phyloP scores from a whole-genome alignment of 148 eudicot species.

The Camellia lanceoleosa region DNA sequence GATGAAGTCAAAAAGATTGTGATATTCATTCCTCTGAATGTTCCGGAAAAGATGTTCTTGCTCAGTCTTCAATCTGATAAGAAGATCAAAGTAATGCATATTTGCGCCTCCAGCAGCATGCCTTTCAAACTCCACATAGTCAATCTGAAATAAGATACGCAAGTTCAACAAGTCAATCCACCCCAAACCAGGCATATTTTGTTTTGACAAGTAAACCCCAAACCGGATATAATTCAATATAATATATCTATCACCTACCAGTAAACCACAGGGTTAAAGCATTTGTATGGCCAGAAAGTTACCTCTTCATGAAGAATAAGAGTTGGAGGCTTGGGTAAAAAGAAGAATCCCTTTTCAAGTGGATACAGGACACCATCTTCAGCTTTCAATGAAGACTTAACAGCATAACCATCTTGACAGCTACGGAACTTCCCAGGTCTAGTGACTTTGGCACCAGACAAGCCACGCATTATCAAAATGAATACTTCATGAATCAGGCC shows the following conservation, averaged over 20 bases:
- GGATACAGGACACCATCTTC: constrained; percentile 97
- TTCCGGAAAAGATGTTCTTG: constrained; percentile 95
- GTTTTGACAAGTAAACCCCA: neutral
- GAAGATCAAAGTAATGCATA: constrained; percentile 97
- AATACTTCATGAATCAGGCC: constrained; percentile 96
- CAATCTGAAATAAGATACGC: constrained; percentile 48
- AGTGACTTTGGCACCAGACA: constrained; percentile 90
- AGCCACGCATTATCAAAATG: constrained; percentile 76
- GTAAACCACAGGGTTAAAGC: neutral
- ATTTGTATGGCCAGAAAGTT: neutral
- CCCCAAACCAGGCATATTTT: neutral
- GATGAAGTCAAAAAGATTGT: constrained; percentile 74
- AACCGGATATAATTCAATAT: too few species aligned
- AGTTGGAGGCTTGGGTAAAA: constrained; percentile 96
- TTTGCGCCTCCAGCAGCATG: constrained; percentile 96
- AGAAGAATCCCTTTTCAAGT: constrained; percentile 97
- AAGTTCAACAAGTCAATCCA: constrained; percentile 2
- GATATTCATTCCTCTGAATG: constrained; percentile 94
- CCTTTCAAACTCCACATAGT: constrained; percentile 93
- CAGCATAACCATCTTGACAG: constrained; percentile 91
- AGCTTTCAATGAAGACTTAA: constrained; percentile 93
- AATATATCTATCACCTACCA: neutral
- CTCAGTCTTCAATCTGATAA: constrained; percentile 76
- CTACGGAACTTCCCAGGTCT: constrained; percentile 97
- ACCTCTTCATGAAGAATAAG: constrained; percentile 98